Conservation (phyloP, 371 early-diverging fungal species). For the Paramicrosporidium saccamoebae region DNA sequence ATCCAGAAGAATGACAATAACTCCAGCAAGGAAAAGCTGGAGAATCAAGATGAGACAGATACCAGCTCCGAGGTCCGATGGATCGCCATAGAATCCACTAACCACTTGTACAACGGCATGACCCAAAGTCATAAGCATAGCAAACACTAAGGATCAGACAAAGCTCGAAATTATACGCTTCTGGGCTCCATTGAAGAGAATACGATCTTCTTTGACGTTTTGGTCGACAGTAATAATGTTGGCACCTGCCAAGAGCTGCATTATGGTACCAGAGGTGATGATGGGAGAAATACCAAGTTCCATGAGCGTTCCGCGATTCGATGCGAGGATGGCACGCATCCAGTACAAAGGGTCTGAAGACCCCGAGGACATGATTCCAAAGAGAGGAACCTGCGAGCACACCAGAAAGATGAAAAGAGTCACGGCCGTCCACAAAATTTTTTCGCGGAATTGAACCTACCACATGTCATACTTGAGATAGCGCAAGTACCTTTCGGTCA, state of each 20-base stretch:
- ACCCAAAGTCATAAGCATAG: constrained; percentile 68
- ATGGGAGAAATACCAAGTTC: constrained; percentile 98
- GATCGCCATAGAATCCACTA: constrained; percentile 92
- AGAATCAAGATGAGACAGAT: constrained; percentile 71
- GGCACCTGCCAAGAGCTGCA: constrained; percentile 89
- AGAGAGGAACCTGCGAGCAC: constrained; percentile 97
- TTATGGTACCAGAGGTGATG: constrained; percentile 96
- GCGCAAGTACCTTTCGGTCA: constrained; percentile 44
- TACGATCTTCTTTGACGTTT: constrained; percentile 88
- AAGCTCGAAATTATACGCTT: constrained; percentile 22
- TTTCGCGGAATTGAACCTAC: constrained; percentile 83
- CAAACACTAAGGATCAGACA: constrained; percentile 18
- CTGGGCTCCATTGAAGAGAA: constrained; percentile 88
- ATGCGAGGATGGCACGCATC: constrained; percentile 96
- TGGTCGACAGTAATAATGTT: constrained; percentile 93
- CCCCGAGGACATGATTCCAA: constrained; percentile 94
- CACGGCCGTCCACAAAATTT: constrained; percentile 93
- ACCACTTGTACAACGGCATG: constrained; percentile 91
- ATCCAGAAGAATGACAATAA: constrained; percentile 90
- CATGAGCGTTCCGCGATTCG: constrained; percentile 98
- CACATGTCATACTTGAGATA: no score
- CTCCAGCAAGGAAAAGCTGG: constrained; percentile 86
- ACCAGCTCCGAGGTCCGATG: constrained; percentile 68
- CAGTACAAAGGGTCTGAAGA: constrained; percentile 94
- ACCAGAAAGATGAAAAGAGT: constrained; percentile 93